Base-by-base conservation (phyloP, 495 filamentous ascomycete species). In the Penicillium pancosmium region DNA sequence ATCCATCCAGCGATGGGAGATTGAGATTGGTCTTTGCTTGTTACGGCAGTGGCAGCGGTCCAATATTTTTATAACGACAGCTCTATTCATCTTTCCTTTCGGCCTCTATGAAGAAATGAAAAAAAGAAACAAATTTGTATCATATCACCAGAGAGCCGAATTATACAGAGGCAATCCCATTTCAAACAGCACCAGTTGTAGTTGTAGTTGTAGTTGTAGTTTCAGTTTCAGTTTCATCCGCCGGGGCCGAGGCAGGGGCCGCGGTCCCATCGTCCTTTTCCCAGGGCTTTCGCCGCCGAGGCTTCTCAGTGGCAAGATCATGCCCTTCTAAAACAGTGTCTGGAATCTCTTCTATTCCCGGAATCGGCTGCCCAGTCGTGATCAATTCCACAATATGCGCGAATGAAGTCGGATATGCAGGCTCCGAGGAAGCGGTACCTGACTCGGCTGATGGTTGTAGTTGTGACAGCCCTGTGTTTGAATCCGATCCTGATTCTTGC, bases 261-360 rank as follows among this genome's bases (percentile, higher is more conserved):
- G 19, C 19, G 19, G 19, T 21, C 19, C 31, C 40, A 43, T 71
- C 65, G 16, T 77, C 73, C 58, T 77, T 86, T 73, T 96, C 91
- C 91, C 91, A 96, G 4, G 91, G 91, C 70, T 96, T 96, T 66
- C 72, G 79, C 67, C 90, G 80, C 66, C 74, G 83, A 52, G 76
- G 64, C 34, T 73, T 78, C 11, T 71, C 74, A 25, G 70, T 79
- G n/a, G 85, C 80, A 13, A 71, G 68, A 18, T 79, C 84, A 61
- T 88, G 82, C 2, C 86, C 88, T 23, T 83, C 75, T 31, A 94
- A 81, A 7, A 97, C 82, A 0, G 86, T 94, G 60, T 91, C 82
- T 13, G 95, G 92, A 61, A 98, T 94, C 59, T 97, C 81, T 61
- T 87, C 86, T 66, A 98, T 95, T 2, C 94, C 94, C 0, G 92